Base-by-base conservation (phyloP, 2,329 filamentous ascomycete genomes). In the Monilinia laxa region DNA sequence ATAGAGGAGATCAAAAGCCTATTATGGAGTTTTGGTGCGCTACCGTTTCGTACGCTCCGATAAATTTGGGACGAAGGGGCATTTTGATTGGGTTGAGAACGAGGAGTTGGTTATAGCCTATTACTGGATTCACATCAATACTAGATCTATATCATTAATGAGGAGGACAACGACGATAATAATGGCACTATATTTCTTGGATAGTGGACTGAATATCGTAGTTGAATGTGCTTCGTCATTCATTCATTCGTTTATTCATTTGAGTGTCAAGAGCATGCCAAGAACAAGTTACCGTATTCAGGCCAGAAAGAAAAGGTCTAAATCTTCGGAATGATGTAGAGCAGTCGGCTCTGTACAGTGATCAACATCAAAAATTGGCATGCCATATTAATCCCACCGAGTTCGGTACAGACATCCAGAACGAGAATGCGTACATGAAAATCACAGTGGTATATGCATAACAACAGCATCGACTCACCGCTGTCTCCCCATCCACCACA, bases 21-120 rank as follows among this genome's bases (percentile, higher is more conserved):
- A 51, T 51, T 20, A 23, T 38, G 45, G 31, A 16, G 47, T 38
- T 12, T 16, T 51, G 58, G 31, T 12, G 58, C 58, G 47, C 31
- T 18, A 51, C n/a, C 14, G 9, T 38, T 62, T 62, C 58, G 45
- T 49, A 25, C 4, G 45, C 58, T 25, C 58, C 58, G 58, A 62
- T 40, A 3, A 14, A 23, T 12, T 25, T 20, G 9, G 5, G 31
- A 9, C 10, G 25, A 47, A 25, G 58, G 28, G 20, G 31, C 5
- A 0, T 38, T 60, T 38, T 51, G 45, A 62, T 62, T 62, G 58
- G 58, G n/a, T 25, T 62, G 58, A 45, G 58, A 62, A 62, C 58
- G 58, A 62, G 58, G n/a, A 28, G 28, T 25, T 31, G 25, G 5
- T 31, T 47, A 35, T 49, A 31, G 42, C 35, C 35, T 11, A 14